Evolutionary conservation across 257 asterid genomes (phyloP).

Genomic region (Nicotiana obtusifolia): DNA sequence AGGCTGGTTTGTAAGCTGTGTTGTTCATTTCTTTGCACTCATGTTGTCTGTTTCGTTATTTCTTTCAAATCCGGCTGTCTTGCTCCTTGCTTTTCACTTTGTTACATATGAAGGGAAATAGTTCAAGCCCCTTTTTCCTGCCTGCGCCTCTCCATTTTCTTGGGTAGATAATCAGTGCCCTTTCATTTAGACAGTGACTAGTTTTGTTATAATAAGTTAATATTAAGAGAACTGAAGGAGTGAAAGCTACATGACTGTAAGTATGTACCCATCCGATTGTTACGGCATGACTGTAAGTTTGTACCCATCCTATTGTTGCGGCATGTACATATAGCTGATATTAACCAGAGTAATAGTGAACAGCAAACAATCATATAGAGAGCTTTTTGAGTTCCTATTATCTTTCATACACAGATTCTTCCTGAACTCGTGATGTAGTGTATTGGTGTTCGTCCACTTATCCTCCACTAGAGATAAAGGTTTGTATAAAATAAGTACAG

Average conservation of each 20-base stretch:
- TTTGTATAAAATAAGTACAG: neutral
- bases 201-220: neutral
- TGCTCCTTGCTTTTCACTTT: neutral
- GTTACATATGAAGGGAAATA: neutral
- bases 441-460: neutral
- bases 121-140: neutral
- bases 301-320: neutral
- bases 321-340: neutral
- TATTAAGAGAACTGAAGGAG: neutral
- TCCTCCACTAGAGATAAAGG: neutral
- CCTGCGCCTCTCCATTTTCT: neutral
- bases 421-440: neutral
- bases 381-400: neutral
- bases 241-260: neutral
- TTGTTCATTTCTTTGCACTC: neutral
- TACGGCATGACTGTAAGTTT: neutral
- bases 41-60: neutral
- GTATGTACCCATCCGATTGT: neutral
- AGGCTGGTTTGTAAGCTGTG: neutral
- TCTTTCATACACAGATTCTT: neutral
- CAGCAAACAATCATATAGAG: neutral
- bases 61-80: neutral
- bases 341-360: neutral
- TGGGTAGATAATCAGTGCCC: neutral
- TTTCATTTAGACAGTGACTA: neutral